phyloP scores from a whole-genome alignment of 495 filamentous ascomycete genomes.

The Xylaria telfairii region DNA sequence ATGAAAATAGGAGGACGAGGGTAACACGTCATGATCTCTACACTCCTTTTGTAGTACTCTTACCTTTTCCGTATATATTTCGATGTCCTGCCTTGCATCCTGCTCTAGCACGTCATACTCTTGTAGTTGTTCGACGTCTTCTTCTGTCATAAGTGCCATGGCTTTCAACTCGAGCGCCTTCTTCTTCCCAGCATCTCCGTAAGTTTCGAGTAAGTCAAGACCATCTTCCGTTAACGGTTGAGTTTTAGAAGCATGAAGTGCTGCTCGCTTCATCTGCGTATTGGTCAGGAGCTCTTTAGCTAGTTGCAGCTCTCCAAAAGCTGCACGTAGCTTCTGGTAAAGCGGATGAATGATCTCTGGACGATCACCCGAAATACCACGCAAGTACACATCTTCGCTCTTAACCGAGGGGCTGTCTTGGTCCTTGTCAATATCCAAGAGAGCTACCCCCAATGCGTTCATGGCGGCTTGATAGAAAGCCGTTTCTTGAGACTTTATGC shows the following conservation, averaged over 20 bases:
- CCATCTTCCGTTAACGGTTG: slow-evolving; percentile 34
- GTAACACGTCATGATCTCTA: slow-evolving; percentile 33
- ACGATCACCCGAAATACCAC: slow-evolving; percentile 39
- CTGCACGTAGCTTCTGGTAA: slow-evolving; percentile 37
- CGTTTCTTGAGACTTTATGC: slow-evolving; percentile 30
- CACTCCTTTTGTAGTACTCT: slow-evolving; percentile 34
- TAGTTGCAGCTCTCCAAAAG: slow-evolving; percentile 37
- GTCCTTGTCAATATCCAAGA: slow-evolving; percentile 27
- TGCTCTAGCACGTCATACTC: slow-evolving; percentile 36
- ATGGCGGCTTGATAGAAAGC: slow-evolving; percentile 34
- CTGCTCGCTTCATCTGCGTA: slow-evolving; percentile 39
- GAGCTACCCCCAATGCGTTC: slow-evolving; percentile 17
- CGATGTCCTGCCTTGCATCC: slow-evolving; percentile 34
- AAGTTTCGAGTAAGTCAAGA: slow-evolving; percentile 35
- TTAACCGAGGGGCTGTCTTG: slow-evolving; percentile 27
- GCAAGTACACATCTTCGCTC: slow-evolving; percentile 31
- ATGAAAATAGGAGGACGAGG: slow-evolving; percentile 32
- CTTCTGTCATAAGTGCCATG: slow-evolving; percentile 36
- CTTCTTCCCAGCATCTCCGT: slow-evolving; percentile 37
- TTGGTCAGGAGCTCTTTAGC: slow-evolving; percentile 38
- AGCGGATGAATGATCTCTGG: slow-evolving; percentile 36
- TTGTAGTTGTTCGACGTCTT: slow-evolving; percentile 35
- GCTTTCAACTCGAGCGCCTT: slow-evolving; percentile 38
- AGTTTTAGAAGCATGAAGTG: slow-evolving; percentile 35
- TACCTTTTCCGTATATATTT: slow-evolving; percentile 30